phyloP scores from a whole-genome alignment of 2,329 filamentous ascomycete genomes.

The Alternaria brassicicola region DNA sequence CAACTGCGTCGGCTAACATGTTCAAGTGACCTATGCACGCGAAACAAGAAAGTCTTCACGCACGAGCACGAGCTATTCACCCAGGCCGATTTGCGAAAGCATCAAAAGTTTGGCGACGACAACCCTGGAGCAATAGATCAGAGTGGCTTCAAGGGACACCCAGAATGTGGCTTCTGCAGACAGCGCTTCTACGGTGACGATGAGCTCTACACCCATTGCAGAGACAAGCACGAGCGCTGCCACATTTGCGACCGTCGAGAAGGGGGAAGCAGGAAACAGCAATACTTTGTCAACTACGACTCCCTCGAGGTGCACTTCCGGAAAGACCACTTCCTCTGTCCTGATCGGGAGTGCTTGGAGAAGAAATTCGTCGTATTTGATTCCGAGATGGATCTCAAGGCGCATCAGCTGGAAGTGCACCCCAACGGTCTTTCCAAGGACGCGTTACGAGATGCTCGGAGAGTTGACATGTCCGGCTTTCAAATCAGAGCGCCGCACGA shows the following conservation, averaged over 20 bases:
- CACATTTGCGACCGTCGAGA: slow-evolving; percentile 84
- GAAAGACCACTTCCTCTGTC: slow-evolving; percentile 84
- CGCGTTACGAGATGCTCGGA: slow-evolving; percentile 77
- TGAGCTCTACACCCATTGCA: slow-evolving; percentile 90
- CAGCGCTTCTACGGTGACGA: slow-evolving; percentile 95
- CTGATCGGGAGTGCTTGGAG: slow-evolving; percentile 85
- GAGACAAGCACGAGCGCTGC: slow-evolving; percentile 92
- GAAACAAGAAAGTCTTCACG: slow-evolving; percentile 97
- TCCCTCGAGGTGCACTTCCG: slow-evolving; percentile 85
- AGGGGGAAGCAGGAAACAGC: slow-evolving; percentile 67
- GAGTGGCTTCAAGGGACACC: slow-evolving; percentile 95
- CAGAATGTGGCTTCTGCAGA: slow-evolving; percentile 90
- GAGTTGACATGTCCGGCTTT: slow-evolving; percentile 87
- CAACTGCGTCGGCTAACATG: slow-evolving; percentile 8
- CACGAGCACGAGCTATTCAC: slow-evolving; percentile 96
- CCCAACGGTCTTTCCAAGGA: slow-evolving; percentile 81
- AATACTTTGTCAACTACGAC: slow-evolving; percentile 91
- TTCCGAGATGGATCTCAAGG: slow-evolving; percentile 92
- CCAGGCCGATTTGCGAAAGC: slow-evolving; percentile 76
- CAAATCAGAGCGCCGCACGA: slow-evolving; percentile 77
- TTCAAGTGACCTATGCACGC: slow-evolving; percentile 77
- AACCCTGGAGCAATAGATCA: slow-evolving; percentile 87
- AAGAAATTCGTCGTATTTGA: slow-evolving; percentile 99
- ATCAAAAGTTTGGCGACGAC: slow-evolving; percentile 91
- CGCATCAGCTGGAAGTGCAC: slow-evolving; percentile 85